Base-by-base conservation (phyloP, 1,284 basidiomycete species). In the Hemileia vastatrix region DNA sequence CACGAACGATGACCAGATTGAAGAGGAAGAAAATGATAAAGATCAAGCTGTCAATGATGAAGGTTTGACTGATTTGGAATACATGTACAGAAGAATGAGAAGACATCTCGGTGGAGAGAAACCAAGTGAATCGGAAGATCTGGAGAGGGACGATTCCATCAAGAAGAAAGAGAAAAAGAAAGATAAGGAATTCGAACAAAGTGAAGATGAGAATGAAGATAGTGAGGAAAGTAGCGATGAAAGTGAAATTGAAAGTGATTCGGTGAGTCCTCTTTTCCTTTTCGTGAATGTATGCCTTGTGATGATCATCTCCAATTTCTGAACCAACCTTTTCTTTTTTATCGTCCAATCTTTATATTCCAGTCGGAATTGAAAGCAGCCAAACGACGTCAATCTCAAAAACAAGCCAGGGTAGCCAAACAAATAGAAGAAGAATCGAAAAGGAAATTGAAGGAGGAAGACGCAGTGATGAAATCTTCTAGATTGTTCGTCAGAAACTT, bases 401-500 rank as follows among this genome's bases (percentile, higher is more conserved):
- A n/a, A n/a, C n/a, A n/a, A n/a, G n/a, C n/a, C n/a, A n/a, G n/a
- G n/a, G n/a, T n/a, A n/a, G n/a, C n/a, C n/a, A n/a, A n/a, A n/a
- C 0, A 82, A 79, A 65, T 4, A 15, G 54, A 23, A n/a, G 62
- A 44, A 4, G n/a, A n/a, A n/a, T n/a, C n/a, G 40, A 47, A 44
- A 6, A 24, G 32, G 40, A 23, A 24, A 13, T 13, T 33, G 54
- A 52, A 54, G 47, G n/a, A 15, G 33, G 13, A 27, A 36, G 80
- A 82, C 27, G 64, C 36, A 67, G 68, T 47, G 70, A 67, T 65
- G 84, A 84, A 0, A 90, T 95, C 63, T 78, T 87, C 24, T 82
- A 83, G 60, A 1, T 78, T 97, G 3, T 97, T 97, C 73, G 79
- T 97, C 4, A 87, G 94, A 11, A 98, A 97, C 74, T 77, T 97